Evolutionary conservation across 495 filamentous ascomycete genomes (phyloP), one percentile per base, ranked within the genome.

Genomic region (Penicillium pancosmium): DNA sequence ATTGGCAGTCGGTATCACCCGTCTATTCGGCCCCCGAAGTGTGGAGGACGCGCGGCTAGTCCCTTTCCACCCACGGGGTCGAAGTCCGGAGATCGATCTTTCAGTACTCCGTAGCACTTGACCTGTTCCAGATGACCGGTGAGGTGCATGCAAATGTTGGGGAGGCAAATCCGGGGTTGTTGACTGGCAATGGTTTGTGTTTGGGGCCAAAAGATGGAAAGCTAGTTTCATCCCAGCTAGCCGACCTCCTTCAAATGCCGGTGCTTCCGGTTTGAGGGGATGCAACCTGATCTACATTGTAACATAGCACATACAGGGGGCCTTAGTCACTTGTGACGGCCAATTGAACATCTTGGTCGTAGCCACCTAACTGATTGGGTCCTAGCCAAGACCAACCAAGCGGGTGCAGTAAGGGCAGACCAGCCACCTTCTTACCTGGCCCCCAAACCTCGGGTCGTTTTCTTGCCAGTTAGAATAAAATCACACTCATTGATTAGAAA

Each of bases 101-200:
- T 46, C 15, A 50, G 12, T 47, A 56, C 27, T 18, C n/a, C 38
- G 35, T 31, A 43, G 16, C 50, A 48, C 51, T 46, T 59, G 58
- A 18, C 64, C 58, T 47, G 58, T 67, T 64, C 51, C 55, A 61
- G 61, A 59, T 35, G 36, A 18, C 48, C 64, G 61, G 64, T 67
- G 64, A 67, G 36, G 11, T 11, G 31, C 36, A 3, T 44, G 36
- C 13, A n/a, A 56, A 25, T 40, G 38, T 34, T 16, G 57, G 61
- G 57, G 55, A 60, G 18, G 49, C 15, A 61, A 64, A 61, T 56
- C 57, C 56, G 64, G 64, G 41, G 41, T 16, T 44, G 16, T 9
- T 16, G 16, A 44, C 16, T 19, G 41, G 16, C 8, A 16, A 18
- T 9, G 61, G 56, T 46, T 41, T 23, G 18, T 13, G 33, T 36